phyloP scores from a whole-genome alignment of 2,329 filamentous ascomycete species.

The Aurifilum marmelostoma region DNA sequence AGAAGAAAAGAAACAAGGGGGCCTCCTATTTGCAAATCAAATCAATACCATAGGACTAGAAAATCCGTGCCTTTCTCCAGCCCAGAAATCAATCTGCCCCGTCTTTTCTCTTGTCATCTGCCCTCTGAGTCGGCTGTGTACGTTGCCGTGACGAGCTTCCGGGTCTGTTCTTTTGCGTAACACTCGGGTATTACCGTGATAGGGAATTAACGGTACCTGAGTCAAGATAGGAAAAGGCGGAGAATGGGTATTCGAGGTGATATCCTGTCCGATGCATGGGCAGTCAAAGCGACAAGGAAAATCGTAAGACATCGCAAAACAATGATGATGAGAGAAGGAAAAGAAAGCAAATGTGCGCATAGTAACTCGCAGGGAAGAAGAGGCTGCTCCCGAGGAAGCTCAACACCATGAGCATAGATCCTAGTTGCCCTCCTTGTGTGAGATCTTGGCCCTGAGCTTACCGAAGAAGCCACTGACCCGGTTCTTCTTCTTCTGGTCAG shows the following conservation, averaged over 20 bases:
- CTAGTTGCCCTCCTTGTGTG: slow-evolving; percentile 36
- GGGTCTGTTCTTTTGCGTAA: background rate
- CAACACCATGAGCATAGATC: slow-evolving; percentile 15
- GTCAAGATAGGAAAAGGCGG: slow-evolving; percentile 9
- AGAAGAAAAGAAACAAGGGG: no score
- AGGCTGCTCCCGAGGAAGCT: background rate
- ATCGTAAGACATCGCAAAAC: slow-evolving; percentile 27
- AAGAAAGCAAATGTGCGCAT: slow-evolving; percentile 6
- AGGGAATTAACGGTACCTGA: background rate
- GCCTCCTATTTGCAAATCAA: slow-evolving; percentile 2
- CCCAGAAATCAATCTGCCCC: background rate
- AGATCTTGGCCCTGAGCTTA: slow-evolving; percentile 56
- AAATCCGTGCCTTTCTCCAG: background rate
- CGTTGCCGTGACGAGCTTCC: background rate
- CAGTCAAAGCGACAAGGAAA: slow-evolving; percentile 25
- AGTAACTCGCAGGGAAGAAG: slow-evolving; percentile 25
- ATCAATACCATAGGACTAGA: slow-evolving; percentile 1
- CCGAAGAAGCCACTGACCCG: slow-evolving; percentile 65
- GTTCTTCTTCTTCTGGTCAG: slow-evolving; percentile 66
- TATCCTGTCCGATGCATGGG: slow-evolving; percentile 27
- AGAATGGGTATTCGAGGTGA: slow-evolving; percentile 29
- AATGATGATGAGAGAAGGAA: slow-evolving; percentile 13
- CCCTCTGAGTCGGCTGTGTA: background rate
- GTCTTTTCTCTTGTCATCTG: background rate
- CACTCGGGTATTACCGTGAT: slow-evolving; percentile 14